Percentiles rank a stretch among this genome's conserved stretches.
phyloP scores from a whole-genome alignment of 2,329 filamentous ascomycete genomes.

The Allantophomopsis lycopodina region DNA sequence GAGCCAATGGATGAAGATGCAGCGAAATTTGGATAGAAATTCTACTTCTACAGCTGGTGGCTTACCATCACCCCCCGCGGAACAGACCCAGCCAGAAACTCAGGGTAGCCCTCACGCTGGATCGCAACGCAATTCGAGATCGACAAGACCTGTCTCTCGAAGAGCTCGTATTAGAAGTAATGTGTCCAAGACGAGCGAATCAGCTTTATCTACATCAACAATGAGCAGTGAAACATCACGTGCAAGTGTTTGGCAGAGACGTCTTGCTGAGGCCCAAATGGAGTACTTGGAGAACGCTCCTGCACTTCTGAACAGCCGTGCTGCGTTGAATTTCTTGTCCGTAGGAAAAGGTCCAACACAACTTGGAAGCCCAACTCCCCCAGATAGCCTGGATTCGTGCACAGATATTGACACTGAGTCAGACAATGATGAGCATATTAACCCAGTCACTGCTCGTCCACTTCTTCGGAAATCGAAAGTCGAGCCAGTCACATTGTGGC shows the following conservation, averaged over 20 bases:
- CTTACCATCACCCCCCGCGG: not conserved
- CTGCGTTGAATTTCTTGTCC: conserved; percentile 25
- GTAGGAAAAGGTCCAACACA: conserved; percentile 20
- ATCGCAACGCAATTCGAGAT: conserved; percentile 5
- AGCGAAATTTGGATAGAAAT: conserved; percentile 29
- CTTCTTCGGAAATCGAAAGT: no score
- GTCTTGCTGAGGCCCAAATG: conserved; percentile 29
- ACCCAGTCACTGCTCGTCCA: no score
- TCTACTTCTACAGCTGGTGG: conserved; percentile 8
- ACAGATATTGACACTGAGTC: conserved; percentile 7
- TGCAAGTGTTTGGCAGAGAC: conserved; percentile 28
- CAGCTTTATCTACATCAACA: conserved; percentile 12
- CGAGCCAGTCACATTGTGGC: conserved; percentile 10
- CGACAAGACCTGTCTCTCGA: conserved; percentile 5
- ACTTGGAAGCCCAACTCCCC: conserved; percentile 37
- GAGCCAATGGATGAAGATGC: conserved; percentile 43
- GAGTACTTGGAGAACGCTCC: conserved; percentile 28
- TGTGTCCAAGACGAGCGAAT: conserved; percentile 12
- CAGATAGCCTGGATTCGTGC: conserved; percentile 32
- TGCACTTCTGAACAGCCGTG: conserved; percentile 19
- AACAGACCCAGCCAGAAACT: not conserved
- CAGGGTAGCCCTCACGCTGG: conserved; percentile 1
- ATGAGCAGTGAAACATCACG: conserved; percentile 19
- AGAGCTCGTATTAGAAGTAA: conserved; percentile 22
- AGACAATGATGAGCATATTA: conserved; percentile 1